Conservation (phyloP, 75 land plant species). For the Chamaecyparis obtusa region DNA sequence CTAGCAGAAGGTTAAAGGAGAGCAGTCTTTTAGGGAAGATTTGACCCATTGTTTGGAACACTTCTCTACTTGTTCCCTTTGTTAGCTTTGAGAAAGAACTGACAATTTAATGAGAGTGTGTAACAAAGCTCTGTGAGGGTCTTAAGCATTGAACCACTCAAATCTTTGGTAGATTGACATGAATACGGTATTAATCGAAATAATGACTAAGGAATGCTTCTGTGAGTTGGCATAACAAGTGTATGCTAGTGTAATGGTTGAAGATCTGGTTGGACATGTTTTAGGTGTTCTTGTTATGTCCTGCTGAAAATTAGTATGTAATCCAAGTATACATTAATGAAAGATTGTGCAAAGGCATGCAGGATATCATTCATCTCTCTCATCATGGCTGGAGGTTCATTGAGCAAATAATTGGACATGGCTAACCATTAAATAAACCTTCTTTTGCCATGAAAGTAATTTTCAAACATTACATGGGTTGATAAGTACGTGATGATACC, state of each 20-base stretch:
- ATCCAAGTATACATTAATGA: neutral
- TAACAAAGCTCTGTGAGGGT: neutral
- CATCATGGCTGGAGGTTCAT: neutral
- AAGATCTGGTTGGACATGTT: neutral
- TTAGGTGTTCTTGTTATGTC: neutral
- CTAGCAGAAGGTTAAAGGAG: no score
- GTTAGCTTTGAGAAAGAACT: neutral
- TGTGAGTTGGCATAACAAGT: neutral
- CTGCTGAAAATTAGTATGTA: neutral
- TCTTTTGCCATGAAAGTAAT: neutral
- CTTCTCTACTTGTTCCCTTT: neutral
- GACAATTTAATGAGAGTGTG: neutral
- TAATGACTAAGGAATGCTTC: neutral
- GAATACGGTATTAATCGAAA: neutral
- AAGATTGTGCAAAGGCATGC: neutral
- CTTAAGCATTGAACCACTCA: neutral
- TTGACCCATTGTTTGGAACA: neutral
- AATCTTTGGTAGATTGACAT: neutral
- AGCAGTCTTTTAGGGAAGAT: neutral
- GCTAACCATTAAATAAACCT: neutral
- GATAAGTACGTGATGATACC: conserved; percentile 9
- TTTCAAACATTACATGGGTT: neutral
- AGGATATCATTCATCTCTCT: conserved; percentile 8
- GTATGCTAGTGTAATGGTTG: neutral
- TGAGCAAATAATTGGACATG: conserved; percentile 9